These are phyloP conservation scores for Phytophthora niederhauseri DNA, from an alignment of 352 stramenopile species.

Conservation along the genomic window DNA sequence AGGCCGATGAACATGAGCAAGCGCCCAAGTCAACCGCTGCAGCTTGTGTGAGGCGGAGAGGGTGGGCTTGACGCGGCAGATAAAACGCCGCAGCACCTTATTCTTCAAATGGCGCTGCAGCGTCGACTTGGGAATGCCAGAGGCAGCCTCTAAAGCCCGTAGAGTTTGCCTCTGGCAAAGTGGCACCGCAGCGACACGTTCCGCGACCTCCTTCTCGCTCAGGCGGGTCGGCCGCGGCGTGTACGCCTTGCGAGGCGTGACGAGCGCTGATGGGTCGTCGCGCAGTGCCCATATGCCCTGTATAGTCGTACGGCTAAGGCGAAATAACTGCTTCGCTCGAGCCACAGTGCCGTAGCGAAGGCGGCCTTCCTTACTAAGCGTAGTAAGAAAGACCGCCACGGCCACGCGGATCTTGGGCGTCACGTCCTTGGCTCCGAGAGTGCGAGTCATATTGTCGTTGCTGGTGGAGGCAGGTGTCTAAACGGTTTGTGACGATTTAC, in stretches of 20 bases:
- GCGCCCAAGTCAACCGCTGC: slow-evolving; percentile 6
- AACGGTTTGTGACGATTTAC: too few relatives aligned
- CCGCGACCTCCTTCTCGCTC: not conserved
- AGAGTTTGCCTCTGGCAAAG: slow-evolving; percentile 4
- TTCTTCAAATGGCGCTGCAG: not conserved
- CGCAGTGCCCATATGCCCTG: not conserved
- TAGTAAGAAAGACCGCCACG: slow-evolving; percentile 9
- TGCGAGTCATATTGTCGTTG: not conserved
- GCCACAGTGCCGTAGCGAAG: slow-evolving; percentile 1
- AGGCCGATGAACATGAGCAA: slow-evolving; percentile 6
- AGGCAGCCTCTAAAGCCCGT: not conserved
- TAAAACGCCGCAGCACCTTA: not conserved
- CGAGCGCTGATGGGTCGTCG: not conserved
- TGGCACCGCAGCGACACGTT: slow-evolving; percentile 4
- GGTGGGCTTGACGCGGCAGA: not conserved
- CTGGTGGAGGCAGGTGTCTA: too few relatives aligned
- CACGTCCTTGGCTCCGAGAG: slow-evolving; percentile 8
- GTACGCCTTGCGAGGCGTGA: not conserved
- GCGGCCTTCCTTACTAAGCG: slow-evolving; percentile 7
- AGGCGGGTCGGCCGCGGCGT: not conserved
- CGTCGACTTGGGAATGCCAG: not conserved
- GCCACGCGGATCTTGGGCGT: not conserved
- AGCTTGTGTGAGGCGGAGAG: slow-evolving; percentile 3
- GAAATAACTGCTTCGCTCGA: not conserved
- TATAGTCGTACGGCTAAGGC: not conserved